A percentile compares a stretch with the other conserved stretches of the same genome.
Conservation (phyloP, 2,329 filamentous ascomycete species). For the Penicillium sp. region DNA sequence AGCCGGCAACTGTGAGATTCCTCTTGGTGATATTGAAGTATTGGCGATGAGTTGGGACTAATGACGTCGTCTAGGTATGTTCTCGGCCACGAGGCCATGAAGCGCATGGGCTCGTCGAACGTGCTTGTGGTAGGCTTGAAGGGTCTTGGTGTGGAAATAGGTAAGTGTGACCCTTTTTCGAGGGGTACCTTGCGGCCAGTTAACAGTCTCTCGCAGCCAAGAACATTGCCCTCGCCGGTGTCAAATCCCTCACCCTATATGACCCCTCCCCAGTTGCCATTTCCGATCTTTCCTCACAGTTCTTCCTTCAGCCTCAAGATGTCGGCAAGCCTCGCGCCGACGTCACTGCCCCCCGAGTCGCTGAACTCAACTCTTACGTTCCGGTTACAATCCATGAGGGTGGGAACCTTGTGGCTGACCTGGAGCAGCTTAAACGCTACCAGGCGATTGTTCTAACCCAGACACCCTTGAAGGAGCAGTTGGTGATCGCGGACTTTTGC, state of each 20-base stretch:
- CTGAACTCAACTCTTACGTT: constrained; percentile 94
- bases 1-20: constrained; percentile 54
- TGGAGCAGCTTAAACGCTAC: constrained; percentile 80
- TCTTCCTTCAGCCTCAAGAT: constrained; percentile 85
- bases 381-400: constrained; percentile 70
- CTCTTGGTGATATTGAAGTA: neutral
- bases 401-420: constrained; percentile 64
- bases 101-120: constrained; percentile 96
- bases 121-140: constrained; percentile 87
- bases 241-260: constrained; percentile 92
- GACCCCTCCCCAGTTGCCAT: constrained; percentile 81
- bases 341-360: constrained; percentile 80
- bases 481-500: constrained; percentile 84
- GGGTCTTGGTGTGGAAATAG: constrained; percentile 90
- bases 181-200: neutral
- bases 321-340: constrained; percentile 86
- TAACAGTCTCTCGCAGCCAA: constrained; percentile 59
- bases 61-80: constrained; percentile 49
- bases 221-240: constrained; percentile 94
- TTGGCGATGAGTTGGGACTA: neutral
- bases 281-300: constrained; percentile 90
- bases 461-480: constrained; percentile 72
- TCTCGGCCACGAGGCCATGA: constrained; percentile 82
- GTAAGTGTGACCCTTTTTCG: constrained; percentile 29
- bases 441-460: constrained; percentile 90